These are phyloP conservation scores for Botrytis tulipae DNA, from an alignment of 2,329 filamentous ascomycete genomes.

Conservation along the genomic window DNA sequence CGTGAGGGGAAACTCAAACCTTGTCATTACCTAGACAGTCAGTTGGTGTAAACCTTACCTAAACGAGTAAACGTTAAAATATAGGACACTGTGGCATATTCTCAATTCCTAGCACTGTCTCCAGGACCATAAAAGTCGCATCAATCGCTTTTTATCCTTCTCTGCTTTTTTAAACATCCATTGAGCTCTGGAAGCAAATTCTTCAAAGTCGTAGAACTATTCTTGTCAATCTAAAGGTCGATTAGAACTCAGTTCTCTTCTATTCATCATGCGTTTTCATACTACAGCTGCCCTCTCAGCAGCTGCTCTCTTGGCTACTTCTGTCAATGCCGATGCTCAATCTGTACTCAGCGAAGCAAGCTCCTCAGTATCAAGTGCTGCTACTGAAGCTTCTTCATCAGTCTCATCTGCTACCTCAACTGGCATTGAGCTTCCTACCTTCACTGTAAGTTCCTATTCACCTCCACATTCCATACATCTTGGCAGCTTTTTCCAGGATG, in stretches of 20 bases:
- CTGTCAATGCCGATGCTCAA: conserved; percentile 65
- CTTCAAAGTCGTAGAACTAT: conserved; percentile 25
- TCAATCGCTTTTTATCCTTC: conserved; percentile 15
- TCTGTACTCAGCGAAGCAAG: conserved; percentile 51
- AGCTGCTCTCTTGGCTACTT: conserved; percentile 69
- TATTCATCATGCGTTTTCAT: conserved; percentile 72
- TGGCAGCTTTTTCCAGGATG: not conserved
- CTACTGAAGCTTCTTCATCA: conserved; percentile 43
- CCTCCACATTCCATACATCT: conserved; percentile 29
- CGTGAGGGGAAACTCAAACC: not conserved
- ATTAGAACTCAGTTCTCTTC: conserved; percentile 28
- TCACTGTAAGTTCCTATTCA: conserved; percentile 66
- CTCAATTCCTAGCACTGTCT: conserved; percentile 22
- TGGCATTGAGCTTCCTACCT: conserved; percentile 69
- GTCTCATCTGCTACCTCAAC: conserved; percentile 49
- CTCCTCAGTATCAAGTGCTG: conserved; percentile 39
- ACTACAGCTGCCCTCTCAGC: conserved; percentile 73
- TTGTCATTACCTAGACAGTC: not conserved
- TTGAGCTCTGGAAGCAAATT: conserved; percentile 35
- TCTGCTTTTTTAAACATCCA: conserved; percentile 24
- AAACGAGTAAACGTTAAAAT: conserved; percentile 21
- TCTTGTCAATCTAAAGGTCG: conserved; percentile 26
- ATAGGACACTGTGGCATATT: conserved; percentile 23
- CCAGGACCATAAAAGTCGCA: conserved; percentile 19
- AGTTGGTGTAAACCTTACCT: conserved; percentile 11